A percentile compares a stretch with the other conserved stretches of the same genome.
phyloP scores from a whole-genome alignment of 2,329 filamentous ascomycete species.

The Verticillium nubilum region DNA sequence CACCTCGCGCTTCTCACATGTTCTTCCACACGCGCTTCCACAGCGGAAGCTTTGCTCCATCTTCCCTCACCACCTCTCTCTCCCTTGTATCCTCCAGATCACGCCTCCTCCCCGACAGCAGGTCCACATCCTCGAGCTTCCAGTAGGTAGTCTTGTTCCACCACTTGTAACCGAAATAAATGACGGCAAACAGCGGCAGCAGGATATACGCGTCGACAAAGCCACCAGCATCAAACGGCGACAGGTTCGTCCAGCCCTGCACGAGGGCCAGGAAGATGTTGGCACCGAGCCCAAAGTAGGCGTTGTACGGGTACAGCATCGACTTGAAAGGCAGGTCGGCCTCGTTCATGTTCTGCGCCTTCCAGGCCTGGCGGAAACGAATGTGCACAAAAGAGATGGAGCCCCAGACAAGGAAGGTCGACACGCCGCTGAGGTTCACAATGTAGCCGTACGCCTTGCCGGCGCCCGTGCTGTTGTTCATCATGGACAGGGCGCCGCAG shows the following conservation, averaged over 20 bases:
- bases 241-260: slow-evolving; percentile 56
- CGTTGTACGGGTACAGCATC: slow-evolving; percentile 49
- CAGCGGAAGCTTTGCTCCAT: slow-evolving; percentile 17
- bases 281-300: slow-evolving; percentile 52
- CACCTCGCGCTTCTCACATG: neutral
- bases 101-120: slow-evolving; percentile 47
- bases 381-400: slow-evolving; percentile 67
- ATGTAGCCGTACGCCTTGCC: slow-evolving; percentile 63
- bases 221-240: slow-evolving; percentile 50
- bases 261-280: slow-evolving; percentile 56
- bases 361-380: slow-evolving; percentile 62
- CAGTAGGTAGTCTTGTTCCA: slow-evolving; percentile 47
- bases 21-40: slow-evolving; percentile 39
- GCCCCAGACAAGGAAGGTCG: slow-evolving; percentile 68
- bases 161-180: slow-evolving; percentile 51
- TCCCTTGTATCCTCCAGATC: slow-evolving; percentile 45
- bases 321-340: slow-evolving; percentile 52
- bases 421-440: slow-evolving; percentile 64
- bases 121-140: slow-evolving; percentile 46
- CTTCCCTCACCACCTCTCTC: slow-evolving; percentile 17
- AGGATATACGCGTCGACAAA: slow-evolving; percentile 62
- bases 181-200: slow-evolving; percentile 52
- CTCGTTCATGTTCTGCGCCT: slow-evolving; percentile 47
- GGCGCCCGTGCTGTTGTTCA: slow-evolving; percentile 65
- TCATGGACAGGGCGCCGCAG: slow-evolving; percentile 67